Evolutionary conservation across 2,329 filamentous ascomycete genomes (phyloP).

Genomic region (Sporothrix curviconia): DNA sequence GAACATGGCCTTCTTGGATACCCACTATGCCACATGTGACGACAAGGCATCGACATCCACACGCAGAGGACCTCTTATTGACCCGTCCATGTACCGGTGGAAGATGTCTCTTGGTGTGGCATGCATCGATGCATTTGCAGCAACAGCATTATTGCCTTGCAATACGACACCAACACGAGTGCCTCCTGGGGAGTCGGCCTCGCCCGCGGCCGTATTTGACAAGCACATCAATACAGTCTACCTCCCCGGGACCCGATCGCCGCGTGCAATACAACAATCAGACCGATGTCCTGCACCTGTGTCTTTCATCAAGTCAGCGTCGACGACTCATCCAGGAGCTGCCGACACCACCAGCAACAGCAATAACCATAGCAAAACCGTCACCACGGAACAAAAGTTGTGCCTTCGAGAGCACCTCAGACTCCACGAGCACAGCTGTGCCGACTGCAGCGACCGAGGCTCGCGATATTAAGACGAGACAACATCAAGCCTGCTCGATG

Average conservation of each 20-base stretch:
- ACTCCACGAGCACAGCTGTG: no score
- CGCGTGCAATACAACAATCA: constrained; percentile 21
- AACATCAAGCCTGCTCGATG: constrained; percentile 21
- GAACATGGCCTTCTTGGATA: constrained; percentile 11
- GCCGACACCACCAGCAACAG: constrained; percentile 13
- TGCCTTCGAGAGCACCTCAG: no score
- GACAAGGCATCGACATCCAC: constrained; percentile 4
- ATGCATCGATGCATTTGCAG: constrained; percentile 15
- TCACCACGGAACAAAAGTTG: no score
- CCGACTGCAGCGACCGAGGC: no score
- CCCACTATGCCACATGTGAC: background rate
- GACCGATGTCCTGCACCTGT: constrained; percentile 25
- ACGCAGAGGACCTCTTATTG: background rate
- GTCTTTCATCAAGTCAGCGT: constrained; percentile 16
- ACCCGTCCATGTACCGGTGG: constrained; percentile 16
- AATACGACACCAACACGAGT: no score
- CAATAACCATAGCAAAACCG: background rate
- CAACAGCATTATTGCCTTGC: background rate
- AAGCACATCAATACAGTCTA: constrained; percentile 20
- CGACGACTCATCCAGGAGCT: no score
- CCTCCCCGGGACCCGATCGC: constrained; percentile 23
- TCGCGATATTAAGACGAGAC: no score
- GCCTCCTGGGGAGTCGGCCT: no score
- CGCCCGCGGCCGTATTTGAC: background rate
- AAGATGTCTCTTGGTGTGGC: constrained; percentile 9